phyloP scores from a whole-genome alignment of 1,284 basidiomycete species.

The Mycena sp. region DNA sequence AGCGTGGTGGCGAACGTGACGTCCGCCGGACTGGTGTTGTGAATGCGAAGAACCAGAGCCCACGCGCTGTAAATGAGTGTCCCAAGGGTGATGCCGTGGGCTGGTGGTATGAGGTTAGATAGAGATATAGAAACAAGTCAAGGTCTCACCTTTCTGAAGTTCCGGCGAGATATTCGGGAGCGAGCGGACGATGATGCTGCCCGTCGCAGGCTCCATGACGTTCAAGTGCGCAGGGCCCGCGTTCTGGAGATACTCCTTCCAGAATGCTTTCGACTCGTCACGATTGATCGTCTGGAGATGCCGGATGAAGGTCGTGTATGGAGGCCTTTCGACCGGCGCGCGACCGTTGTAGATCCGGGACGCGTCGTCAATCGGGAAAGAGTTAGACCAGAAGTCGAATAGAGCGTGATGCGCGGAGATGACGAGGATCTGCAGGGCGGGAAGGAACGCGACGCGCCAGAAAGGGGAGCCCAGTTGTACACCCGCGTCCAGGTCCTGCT shows the following conservation, averaged over 20 bases:
- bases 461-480: conserved; percentile 9
- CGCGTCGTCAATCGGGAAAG: conserved; percentile 8
- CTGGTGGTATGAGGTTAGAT: neutral
- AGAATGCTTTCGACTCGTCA: conserved; percentile 2
- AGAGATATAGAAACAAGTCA: neutral
- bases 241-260: conserved; percentile 6
- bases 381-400: conserved; percentile 13
- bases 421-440: neutral
- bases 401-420: conserved; percentile 11
- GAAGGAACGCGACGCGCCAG: conserved; percentile 1
- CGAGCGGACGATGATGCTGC: conserved; percentile 4
- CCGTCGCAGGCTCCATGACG: neutral
- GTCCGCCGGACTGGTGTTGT: neutral
- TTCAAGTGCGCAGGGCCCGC: neutral
- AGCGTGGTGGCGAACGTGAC: conserved; percentile 10
- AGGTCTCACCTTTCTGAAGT: conserved; percentile 1
- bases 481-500: neutral
- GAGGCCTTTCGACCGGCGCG: neutral
- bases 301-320: conserved; percentile 10
- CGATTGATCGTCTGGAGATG: neutral
- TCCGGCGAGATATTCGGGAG: neutral
- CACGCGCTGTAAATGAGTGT: conserved; percentile 8
- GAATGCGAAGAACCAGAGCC: conserved; percentile 10
- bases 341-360: conserved; percentile 1
- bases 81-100: conserved; percentile 3